phyloP scores from a whole-genome alignment of 1,284 basidiomycete genomes.

The Ganoderma leucocontextum region DNA sequence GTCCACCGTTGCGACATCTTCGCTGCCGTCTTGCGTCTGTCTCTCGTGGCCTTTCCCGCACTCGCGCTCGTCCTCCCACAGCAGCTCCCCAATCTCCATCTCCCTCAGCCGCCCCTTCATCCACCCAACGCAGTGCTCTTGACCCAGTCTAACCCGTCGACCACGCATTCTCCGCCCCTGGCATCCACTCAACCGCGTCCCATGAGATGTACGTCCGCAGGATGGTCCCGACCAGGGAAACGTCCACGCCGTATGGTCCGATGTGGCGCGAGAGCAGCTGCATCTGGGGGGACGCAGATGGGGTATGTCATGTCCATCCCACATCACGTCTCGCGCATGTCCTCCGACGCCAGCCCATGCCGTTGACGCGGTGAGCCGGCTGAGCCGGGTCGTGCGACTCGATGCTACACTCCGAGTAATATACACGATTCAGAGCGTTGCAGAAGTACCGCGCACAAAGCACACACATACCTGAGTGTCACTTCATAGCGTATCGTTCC shows the following conservation, averaged over 20 bases:
- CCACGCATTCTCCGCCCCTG: slow-evolving; percentile 76
- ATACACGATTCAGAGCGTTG: no score
- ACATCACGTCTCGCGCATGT: no score
- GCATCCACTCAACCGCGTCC: slow-evolving; percentile 76
- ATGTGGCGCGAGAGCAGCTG: slow-evolving; percentile 89
- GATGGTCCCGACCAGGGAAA: slow-evolving; percentile 80
- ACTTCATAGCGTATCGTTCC: no score
- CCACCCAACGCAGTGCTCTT: no score
- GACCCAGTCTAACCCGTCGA: no score
- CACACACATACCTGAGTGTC: no score
- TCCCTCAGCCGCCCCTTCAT: slow-evolving; percentile 62
- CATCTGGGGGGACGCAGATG: slow-evolving; percentile 73
- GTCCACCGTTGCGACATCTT: slow-evolving; percentile 5
- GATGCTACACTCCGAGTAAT: no score
- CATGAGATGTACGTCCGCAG: slow-evolving; percentile 84
- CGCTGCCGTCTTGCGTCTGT: no score
- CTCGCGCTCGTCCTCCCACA: slow-evolving; percentile 20
- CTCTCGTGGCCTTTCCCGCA: slow-evolving; percentile 36
- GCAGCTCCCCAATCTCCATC: slow-evolving; percentile 53
- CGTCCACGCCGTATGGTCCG: slow-evolving; percentile 79
- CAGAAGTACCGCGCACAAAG: no score
- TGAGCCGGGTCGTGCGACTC: no score
- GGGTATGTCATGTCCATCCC: slow-evolving; percentile 62
- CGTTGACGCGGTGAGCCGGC: no score
- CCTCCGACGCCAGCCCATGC: no score